Evolutionary conservation across 2,329 filamentous ascomycete species (phyloP).

Genomic region (Talaromyces sp.): DNA sequence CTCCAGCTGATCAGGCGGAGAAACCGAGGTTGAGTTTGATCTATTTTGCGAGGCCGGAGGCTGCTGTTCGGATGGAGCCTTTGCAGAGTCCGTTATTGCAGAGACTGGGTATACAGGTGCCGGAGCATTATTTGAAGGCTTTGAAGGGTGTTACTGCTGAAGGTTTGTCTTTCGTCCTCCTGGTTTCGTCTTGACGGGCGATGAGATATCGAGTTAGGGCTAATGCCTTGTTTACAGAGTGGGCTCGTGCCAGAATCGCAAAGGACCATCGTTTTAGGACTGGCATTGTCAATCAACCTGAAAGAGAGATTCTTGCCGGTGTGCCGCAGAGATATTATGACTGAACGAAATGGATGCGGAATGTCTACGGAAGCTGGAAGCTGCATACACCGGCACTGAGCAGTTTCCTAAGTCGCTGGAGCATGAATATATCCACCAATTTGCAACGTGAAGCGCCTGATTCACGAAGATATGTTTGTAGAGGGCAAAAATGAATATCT

Average conservation of each 20-base stretch:
- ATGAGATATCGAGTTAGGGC: not conserved
- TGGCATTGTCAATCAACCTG: conserved; percentile 14
- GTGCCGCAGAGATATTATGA: conserved; percentile 16
- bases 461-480: not conserved
- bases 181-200: not conserved
- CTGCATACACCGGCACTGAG: too few relatives aligned
- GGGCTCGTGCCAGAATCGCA: conserved; percentile 15
- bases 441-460: too few relatives aligned
- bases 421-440: not conserved
- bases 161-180: conserved; percentile 2
- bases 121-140: conserved; percentile 8
- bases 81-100: conserved; percentile 13
- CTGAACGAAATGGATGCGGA: not conserved
- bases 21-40: conserved; percentile 14
- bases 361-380: not conserved
- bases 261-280: conserved; percentile 16
- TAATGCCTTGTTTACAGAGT: conserved; percentile 6
- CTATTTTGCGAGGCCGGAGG: conserved; percentile 15
- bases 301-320: conserved; percentile 15
- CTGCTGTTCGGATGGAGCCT: conserved; percentile 12
- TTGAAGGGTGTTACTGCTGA: conserved; percentile 16
- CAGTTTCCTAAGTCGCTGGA: not conserved
- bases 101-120: conserved; percentile 12
- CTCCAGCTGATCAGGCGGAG: conserved; percentile 46
- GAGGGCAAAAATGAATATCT: not conserved